These are phyloP conservation scores for Spencermartinsiella europaea DNA, from an alignment of 805 yeast genomes.

Conservation along the genomic window DNA sequence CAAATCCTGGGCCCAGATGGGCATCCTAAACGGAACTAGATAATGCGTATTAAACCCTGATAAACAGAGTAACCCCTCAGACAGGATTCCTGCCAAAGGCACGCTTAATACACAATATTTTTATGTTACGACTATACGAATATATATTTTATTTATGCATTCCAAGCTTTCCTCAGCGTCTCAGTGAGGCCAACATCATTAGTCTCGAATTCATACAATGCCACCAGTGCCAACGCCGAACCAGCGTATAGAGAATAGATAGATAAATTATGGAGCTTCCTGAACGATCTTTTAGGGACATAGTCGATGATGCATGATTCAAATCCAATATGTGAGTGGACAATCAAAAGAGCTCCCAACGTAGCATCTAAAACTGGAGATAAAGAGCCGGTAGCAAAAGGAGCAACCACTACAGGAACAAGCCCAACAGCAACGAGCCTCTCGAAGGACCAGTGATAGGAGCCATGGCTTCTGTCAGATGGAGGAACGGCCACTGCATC, in stretches of 20 bases:
- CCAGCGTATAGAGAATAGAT: slow-evolving; percentile 67
- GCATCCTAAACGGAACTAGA: too few relatives aligned
- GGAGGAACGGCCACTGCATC: slow-evolving; percentile 75
- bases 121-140: too few relatives aligned
- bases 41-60: too few relatives aligned
- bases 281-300: slow-evolving; percentile 82
- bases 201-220: slow-evolving; percentile 71
- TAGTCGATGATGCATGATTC: slow-evolving; percentile 90
- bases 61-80: too few relatives aligned
- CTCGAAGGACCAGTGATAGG: slow-evolving; percentile 93
- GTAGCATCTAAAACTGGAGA: slow-evolving; percentile 69
- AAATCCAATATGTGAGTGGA: slow-evolving; percentile 83
- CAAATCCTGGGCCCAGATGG: too few relatives aligned
- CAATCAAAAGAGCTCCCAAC: slow-evolving; percentile 58
- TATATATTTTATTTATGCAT: slow-evolving; percentile 30
- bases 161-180: slow-evolving; percentile 60
- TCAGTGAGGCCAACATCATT: slow-evolving; percentile 74
- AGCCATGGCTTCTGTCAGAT: slow-evolving; percentile 64
- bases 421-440: slow-evolving; percentile 61
- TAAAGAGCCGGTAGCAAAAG: slow-evolving; percentile 69
- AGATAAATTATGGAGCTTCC: slow-evolving; percentile 66
- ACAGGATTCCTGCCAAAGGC: too few relatives aligned
- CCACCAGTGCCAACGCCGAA: slow-evolving; percentile 63
- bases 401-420: slow-evolving; percentile 71
- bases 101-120: too few relatives aligned